These are phyloP conservation scores for Dalechampia spathulata DNA, from an alignment of 441 rosid genomes.

Conservation along the genomic window DNA sequence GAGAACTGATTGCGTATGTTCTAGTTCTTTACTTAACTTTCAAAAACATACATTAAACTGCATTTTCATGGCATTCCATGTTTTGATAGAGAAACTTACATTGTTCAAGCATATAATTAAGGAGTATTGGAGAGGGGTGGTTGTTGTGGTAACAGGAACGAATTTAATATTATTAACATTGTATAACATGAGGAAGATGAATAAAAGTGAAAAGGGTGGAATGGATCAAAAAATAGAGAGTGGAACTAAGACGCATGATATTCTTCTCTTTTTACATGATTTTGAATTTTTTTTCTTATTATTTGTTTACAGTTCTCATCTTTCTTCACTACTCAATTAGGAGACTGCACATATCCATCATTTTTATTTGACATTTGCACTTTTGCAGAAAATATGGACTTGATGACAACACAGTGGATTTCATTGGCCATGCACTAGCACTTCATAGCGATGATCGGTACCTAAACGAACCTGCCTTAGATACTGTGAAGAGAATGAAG, in stretches of 20 bases:
- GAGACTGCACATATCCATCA: not conserved
- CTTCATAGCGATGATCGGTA: conserved; percentile 76
- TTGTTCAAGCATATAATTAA: too few species aligned
- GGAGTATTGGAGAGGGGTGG: too few species aligned
- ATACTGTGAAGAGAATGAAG: conserved; percentile 90
- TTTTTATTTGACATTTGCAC: conserved; percentile 8
- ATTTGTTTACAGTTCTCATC: not conserved
- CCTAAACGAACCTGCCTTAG: conserved; percentile 73
- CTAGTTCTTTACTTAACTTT: conserved; percentile 8
- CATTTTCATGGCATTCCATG: not conserved
- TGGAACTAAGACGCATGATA: not conserved
- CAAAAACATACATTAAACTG: not conserved
- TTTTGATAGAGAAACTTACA: too few species aligned
- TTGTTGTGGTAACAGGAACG: too few species aligned
- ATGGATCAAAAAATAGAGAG: not conserved
- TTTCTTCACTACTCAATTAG: not conserved
- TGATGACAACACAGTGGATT: conserved; percentile 80
- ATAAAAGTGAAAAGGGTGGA: not conserved
- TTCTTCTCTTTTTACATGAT: not conserved
- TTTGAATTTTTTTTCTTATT: not conserved
- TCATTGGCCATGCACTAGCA: conserved; percentile 90
- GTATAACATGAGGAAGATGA: not conserved
- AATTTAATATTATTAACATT: not conserved
- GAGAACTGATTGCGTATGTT: conserved; percentile 66
- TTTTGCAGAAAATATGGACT: conserved; percentile 78